These are phyloP conservation scores for Monosporascus sp. DNA, from an alignment of 2,329 filamentous ascomycete species.

Conservation along the genomic window DNA sequence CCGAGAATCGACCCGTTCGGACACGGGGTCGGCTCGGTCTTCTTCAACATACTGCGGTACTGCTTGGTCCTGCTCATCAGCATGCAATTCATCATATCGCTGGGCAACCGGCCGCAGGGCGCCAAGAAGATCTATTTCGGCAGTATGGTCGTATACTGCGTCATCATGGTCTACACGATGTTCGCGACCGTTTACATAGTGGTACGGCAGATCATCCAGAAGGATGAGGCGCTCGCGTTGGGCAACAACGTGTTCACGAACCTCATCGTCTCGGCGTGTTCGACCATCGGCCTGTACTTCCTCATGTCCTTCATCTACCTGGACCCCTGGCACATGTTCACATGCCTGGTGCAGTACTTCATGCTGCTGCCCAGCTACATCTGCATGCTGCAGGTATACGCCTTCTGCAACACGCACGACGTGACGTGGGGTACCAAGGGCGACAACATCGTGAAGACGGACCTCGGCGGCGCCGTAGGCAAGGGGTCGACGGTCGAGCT, in stretches of 20 bases:
- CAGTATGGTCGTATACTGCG: constrained; percentile 81
- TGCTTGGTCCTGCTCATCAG: constrained; percentile 80
- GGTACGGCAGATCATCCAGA: constrained; percentile 63
- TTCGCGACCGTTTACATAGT: constrained; percentile 90
- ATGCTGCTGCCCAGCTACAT: constrained; percentile 88
- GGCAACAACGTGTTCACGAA: constrained; percentile 93
- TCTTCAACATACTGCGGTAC: constrained; percentile 85
- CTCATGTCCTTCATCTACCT: constrained; percentile 94
- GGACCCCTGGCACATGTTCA: constrained; percentile 99
- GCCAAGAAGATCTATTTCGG: constrained; percentile 84
- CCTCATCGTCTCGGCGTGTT: constrained; percentile 81
- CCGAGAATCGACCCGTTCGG: constrained; percentile 82
- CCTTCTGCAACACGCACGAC: constrained; percentile 98
- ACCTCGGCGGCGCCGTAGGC: constrained; percentile 79
- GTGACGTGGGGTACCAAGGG: constrained; percentile 99
- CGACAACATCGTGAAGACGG: constrained; percentile 90
- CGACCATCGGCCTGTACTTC: constrained; percentile 91
- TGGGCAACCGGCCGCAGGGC: constrained; percentile 94
- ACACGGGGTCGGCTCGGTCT: constrained; percentile 73
- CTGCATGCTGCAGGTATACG: constrained; percentile 95
- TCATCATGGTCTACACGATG: constrained; percentile 95
- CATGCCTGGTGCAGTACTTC: constrained; percentile 86
- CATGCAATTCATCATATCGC: constrained; percentile 91
- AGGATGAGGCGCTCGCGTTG: constrained; percentile 48
- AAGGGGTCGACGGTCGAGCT: constrained; percentile 79